These are phyloP conservation scores for Plasmopara muralis DNA, from an alignment of 352 stramenopile species.

Conservation along the genomic window DNA sequence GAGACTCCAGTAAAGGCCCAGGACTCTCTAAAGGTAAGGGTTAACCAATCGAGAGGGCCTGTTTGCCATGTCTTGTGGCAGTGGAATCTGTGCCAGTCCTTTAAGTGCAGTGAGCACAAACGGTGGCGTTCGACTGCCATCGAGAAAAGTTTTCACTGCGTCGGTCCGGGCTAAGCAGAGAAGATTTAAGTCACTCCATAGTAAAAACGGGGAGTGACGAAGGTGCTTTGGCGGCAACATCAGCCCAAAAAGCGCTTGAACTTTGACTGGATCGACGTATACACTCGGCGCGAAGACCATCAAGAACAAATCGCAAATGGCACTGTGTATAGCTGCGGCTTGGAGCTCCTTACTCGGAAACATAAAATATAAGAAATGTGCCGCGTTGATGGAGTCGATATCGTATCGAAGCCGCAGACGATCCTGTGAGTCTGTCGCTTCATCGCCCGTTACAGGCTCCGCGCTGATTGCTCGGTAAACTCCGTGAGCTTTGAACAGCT, in stretches of 20 bases:
- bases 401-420: background rate
- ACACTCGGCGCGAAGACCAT: background rate
- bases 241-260: background rate
- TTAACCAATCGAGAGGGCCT: slow-evolving; percentile 1
- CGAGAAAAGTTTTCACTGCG: background rate
- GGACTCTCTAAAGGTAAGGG: slow-evolving; percentile 8
- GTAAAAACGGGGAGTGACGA: background rate
- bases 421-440: background rate
- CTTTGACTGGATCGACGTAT: background rate
- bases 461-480: background rate
- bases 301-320: slow-evolving; percentile 1
- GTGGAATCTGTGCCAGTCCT: background rate
- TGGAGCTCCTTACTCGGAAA: background rate
- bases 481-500: background rate
- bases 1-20: slow-evolving; percentile 10
- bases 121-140: background rate
- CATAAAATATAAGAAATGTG: background rate
- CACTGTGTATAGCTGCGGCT: background rate
- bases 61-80: background rate
- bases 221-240: background rate
- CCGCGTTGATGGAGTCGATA: background rate
- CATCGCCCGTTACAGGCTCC: background rate
- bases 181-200: slow-evolving; percentile 1
- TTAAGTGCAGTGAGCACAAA: background rate
- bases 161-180: background rate